phyloP scores from a whole-genome alignment of 768 basidiomycete genomes.

The Boletus rufocinnamomeus region DNA sequence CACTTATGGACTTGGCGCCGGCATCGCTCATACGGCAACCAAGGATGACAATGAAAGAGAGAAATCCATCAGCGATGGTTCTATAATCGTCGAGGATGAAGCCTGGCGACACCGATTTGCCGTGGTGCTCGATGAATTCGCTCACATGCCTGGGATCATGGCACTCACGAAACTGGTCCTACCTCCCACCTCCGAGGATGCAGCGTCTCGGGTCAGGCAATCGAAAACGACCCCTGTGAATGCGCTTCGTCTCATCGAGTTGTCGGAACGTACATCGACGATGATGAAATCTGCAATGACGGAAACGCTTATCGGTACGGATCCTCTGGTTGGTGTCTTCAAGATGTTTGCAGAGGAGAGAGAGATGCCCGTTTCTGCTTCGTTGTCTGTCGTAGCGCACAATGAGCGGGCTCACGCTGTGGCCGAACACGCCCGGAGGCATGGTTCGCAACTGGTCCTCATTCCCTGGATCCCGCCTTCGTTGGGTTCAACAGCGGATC shows the following conservation, averaged over 20 bases:
- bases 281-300: constrained; percentile 81
- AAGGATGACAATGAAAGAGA: constrained; percentile 1
- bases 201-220: background rate
- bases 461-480: constrained; percentile 76
- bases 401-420: constrained; percentile 74
- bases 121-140: constrained; percentile 88
- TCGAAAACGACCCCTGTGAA: constrained; percentile 44
- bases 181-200: constrained; percentile 26
- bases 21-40: background rate
- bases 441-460: constrained; percentile 71
- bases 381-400: constrained; percentile 73
- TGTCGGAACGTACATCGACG: constrained; percentile 85
- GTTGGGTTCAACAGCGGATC: constrained; percentile 29
- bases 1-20: constrained; percentile 41
- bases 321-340: constrained; percentile 73
- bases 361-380: constrained; percentile 62
- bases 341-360: constrained; percentile 77
- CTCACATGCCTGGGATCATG: constrained; percentile 89
- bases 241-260: constrained; percentile 85
- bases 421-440: constrained; percentile 55
- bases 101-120: constrained; percentile 54
- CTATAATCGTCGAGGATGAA: constrained; percentile 3
- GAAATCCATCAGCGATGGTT: background rate
- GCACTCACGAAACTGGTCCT: constrained; percentile 82
- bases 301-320: constrained; percentile 66